These are phyloP conservation scores for Apium graveolens DNA, from an alignment of 129 eudicot genomes.

Conservation along the genomic window DNA sequence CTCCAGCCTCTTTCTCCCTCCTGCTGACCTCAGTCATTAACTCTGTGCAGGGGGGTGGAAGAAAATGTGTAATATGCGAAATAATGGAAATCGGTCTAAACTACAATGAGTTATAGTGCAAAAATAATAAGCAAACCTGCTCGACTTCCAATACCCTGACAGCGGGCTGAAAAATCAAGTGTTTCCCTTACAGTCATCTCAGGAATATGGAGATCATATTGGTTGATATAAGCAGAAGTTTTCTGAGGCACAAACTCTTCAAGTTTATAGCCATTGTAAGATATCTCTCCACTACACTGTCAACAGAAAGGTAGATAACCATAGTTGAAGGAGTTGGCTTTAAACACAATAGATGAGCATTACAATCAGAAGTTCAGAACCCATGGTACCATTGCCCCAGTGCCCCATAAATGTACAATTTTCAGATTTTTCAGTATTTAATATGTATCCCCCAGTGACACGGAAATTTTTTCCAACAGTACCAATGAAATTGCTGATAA, in stretches of 20 bases:
- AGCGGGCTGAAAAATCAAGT: conserved; percentile 41
- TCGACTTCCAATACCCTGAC: conserved; percentile 44
- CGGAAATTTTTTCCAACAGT: neutral
- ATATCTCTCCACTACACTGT: conserved; percentile 39
- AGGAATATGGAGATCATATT: conserved; percentile 37
- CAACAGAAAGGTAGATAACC: neutral
- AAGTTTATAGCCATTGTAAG: conserved; percentile 37
- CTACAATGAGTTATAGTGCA: neutral
- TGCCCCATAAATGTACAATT: neutral
- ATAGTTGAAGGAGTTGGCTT: neutral
- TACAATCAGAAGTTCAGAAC: neutral
- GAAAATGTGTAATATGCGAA: neutral
- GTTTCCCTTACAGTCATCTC: conserved; percentile 54
- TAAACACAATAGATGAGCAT: neutral
- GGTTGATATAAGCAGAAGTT: conserved; percentile 40
- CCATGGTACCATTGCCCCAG: neutral
- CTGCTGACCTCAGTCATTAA: conserved; percentile 37
- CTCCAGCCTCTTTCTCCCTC: conserved; percentile 47
- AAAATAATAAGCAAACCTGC: conserved; percentile 25
- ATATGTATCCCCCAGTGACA: neutral
- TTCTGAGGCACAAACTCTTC: conserved; percentile 46
- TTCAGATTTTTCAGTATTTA: too few relatives aligned
- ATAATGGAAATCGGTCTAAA: neutral
- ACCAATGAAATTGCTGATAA: neutral
- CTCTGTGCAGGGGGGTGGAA: conserved; percentile 7